Conservation (phyloP, 306 rosid species). For the Mimosa pudica region DNA sequence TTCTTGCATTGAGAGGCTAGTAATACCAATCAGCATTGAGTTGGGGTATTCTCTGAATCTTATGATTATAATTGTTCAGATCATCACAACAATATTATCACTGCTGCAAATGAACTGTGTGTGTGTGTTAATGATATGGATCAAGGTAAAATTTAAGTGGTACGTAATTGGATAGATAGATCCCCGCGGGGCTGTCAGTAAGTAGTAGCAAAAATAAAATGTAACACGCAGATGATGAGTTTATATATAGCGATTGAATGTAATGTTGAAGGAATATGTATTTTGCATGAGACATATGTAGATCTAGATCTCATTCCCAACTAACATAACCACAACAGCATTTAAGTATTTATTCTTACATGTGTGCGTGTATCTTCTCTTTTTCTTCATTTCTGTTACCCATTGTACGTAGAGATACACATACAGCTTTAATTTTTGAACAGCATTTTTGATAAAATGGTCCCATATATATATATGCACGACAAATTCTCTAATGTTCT, state of each 20-base stretch:
- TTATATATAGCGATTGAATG: background rate
- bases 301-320: background rate
- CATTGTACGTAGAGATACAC: background rate
- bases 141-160: background rate
- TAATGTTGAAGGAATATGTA: background rate
- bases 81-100: background rate
- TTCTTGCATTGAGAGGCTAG: too few relatives aligned
- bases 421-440: background rate
- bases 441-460: background rate
- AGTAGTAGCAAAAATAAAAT: background rate
- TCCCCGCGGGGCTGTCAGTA: background rate
- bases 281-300: background rate
- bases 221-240: background rate
- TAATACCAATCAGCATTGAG: too few relatives aligned
- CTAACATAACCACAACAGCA: background rate
- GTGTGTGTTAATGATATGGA: background rate
- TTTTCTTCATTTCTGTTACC: background rate
- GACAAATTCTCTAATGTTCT: background rate
- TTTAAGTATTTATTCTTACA: background rate
- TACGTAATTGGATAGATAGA: background rate
- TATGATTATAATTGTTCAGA: too few relatives aligned
- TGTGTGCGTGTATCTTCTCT: background rate
- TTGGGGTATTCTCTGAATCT: too few relatives aligned
- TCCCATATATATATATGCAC: background rate
- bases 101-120: background rate